Evolutionary conservation across 2,329 filamentous ascomycete species (phyloP), one percentile per base, ranked within the genome.

Genomic region (Penicillium sp.): DNA sequence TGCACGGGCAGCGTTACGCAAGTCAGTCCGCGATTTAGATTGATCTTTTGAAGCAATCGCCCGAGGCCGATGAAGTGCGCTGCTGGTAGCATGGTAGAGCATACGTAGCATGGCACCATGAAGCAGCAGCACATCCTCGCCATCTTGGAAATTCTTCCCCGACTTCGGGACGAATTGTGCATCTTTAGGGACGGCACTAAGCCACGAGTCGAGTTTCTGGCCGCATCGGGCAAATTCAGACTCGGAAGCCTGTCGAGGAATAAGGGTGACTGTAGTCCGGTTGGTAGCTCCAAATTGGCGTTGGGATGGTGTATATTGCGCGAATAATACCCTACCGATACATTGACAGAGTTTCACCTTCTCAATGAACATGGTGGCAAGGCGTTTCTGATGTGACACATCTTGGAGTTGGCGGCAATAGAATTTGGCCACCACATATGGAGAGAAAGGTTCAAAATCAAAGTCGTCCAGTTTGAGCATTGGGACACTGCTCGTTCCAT

Each of bases 11-110:
- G 59, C 92, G 85, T 69, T 92, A 84, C 35, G 89, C 79, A 66
- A 88, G 82, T 53, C 83, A 78, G 45, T 81, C 79, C 24, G 73
- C 47, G 59, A 63, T 65, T 61, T 76, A 62, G 50, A 71, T 61
- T 56, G 85, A 81, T 71, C 65, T 43, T 67, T 70, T 8, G 61
- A 61, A 16, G 84, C 82, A 0, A 88, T 88, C 39, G 95, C 91
- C 65, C 93, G 90, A 2, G 92, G 92, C 24, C 92, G 85, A 72
- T 96, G 90, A 11, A 96, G 81, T 1, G 91, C 91, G 44, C 90
- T 94, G n/a, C 93, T 81, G 1, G 91, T 94, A 1, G 91, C 93
- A 73, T 90, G 90, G 72, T 92, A 96, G 0, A 94, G 85, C 89
- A 96, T 93, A 72, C 94, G 89, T 29, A 96, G 78, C 49, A 96